A percentile compares a stretch with the other conserved stretches of the same genome.
Conservation (phyloP, 176 grass and related monocot genomes). For the Pharus latifolius region DNA sequence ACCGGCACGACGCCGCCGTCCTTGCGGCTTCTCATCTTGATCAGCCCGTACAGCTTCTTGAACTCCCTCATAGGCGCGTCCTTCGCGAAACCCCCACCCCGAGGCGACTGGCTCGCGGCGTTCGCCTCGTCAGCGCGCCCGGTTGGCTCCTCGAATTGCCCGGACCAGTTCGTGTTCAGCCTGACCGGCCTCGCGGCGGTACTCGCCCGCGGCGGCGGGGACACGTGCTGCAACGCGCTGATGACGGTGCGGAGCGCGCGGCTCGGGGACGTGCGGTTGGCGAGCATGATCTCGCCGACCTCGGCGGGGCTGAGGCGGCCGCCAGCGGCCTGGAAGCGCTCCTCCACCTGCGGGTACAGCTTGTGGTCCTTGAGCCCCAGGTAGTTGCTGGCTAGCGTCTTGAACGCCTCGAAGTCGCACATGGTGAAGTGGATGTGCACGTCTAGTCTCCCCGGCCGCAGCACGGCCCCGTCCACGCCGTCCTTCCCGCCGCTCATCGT, state of each 20-base stretch:
- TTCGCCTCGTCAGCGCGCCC: not conserved
- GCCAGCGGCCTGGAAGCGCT: slow-evolving; percentile 76
- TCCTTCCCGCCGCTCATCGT: slow-evolving; percentile 68
- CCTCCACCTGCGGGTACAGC: slow-evolving; percentile 89
- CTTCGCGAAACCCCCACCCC: slow-evolving; percentile 32
- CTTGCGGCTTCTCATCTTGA: slow-evolving; percentile 78
- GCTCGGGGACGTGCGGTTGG: slow-evolving; percentile 63
- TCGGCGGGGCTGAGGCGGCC: slow-evolving; percentile 75
- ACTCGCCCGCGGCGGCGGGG: not conserved
- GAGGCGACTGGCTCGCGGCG: slow-evolving; percentile 15
- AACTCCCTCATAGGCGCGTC: slow-evolving; percentile 64
- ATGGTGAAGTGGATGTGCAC: slow-evolving; percentile 87
- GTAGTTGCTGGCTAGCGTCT: slow-evolving; percentile 78
- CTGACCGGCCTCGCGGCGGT: not conserved
- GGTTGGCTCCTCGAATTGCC: not conserved
- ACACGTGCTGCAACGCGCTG: slow-evolving; percentile 53
- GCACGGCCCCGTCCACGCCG: slow-evolving; percentile 63
- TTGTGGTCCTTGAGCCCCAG: slow-evolving; percentile 95
- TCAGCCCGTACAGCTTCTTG: slow-evolving; percentile 85
- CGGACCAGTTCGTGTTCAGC: slow-evolving; percentile 19
- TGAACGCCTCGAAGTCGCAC: slow-evolving; percentile 87
- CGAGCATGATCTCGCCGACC: slow-evolving; percentile 97
- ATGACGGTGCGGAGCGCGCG: slow-evolving; percentile 87
- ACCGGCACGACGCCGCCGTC: slow-evolving; percentile 39
- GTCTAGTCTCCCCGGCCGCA: slow-evolving; percentile 74